These are phyloP conservation scores for Podospora australis DNA, from an alignment of 495 filamentous ascomycete genomes.

Conservation along the genomic window DNA sequence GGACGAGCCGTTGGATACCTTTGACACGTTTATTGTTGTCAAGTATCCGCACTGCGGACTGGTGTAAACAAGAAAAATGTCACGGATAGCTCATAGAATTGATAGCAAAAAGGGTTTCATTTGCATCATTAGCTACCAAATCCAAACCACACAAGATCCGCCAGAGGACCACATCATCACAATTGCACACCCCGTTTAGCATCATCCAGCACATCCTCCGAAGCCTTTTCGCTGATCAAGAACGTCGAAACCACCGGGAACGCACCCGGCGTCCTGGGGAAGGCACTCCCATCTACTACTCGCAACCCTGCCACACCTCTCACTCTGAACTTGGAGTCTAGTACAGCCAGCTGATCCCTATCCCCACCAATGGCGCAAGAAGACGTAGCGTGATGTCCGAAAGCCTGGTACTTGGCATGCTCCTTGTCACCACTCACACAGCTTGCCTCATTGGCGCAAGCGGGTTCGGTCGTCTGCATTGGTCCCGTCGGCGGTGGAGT, in stretches of 20 bases:
- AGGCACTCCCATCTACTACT: slow-evolving; percentile 40
- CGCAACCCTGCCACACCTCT: slow-evolving; percentile 32
- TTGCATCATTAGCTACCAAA: too few relatives aligned
- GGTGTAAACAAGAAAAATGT: too few relatives aligned
- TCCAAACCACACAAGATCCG: too few relatives aligned
- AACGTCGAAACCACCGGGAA: slow-evolving; percentile 46
- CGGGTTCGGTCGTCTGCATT: slow-evolving; percentile 37
- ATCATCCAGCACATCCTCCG: slow-evolving; percentile 34
- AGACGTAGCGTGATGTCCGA: slow-evolving; percentile 35
- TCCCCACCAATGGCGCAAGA: slow-evolving; percentile 33
- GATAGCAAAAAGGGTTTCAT: too few relatives aligned
- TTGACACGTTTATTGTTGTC: too few relatives aligned
- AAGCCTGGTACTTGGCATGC: slow-evolving; percentile 31
- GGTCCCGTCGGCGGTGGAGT: slow-evolving; percentile 26
- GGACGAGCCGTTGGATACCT: too few relatives aligned
- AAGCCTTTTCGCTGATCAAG: slow-evolving; percentile 51
- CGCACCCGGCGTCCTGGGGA: slow-evolving; percentile 36
- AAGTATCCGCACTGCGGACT: too few relatives aligned
- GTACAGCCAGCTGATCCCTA: slow-evolving; percentile 30
- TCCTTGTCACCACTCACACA: slow-evolving; percentile 27
- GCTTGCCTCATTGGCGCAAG: slow-evolving; percentile 40
- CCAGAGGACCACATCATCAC: too few relatives aligned
- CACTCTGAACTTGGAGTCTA: slow-evolving; percentile 35
- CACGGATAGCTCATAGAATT: too few relatives aligned
- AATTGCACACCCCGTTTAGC: too few relatives aligned